phyloP scores from a whole-genome alignment of 371 early-diverging fungal genomes.

The Mortierella sp. region DNA sequence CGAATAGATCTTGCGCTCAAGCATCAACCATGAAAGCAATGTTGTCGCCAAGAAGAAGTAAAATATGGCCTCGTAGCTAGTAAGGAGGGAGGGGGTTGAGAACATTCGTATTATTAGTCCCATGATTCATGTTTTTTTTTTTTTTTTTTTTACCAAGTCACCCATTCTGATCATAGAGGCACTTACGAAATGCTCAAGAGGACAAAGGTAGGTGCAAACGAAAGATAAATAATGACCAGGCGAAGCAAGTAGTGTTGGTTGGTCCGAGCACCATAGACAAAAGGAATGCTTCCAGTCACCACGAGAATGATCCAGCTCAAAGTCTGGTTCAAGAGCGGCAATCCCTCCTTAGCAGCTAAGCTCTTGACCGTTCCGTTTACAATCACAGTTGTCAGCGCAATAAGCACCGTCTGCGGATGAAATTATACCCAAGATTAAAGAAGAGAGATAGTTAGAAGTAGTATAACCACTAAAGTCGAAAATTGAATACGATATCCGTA shows the following conservation, averaged over 20 bases:
- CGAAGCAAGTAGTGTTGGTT: constrained; percentile 83
- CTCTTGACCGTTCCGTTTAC: constrained; percentile 66
- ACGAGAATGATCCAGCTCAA: constrained; percentile 75
- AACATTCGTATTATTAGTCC: background rate
- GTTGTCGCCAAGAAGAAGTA: constrained; percentile 83
- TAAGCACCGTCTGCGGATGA: constrained; percentile 26
- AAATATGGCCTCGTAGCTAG: constrained; percentile 84
- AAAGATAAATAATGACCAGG: constrained; percentile 80
- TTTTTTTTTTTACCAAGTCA: no score
- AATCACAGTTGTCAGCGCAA: constrained; percentile 54
- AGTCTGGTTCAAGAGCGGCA: constrained; percentile 76
- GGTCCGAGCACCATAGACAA: constrained; percentile 67
- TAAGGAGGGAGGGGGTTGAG: background rate
- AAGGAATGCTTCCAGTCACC: constrained; percentile 69
- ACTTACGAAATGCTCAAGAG: constrained; percentile 84
- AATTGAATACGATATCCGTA: background rate
- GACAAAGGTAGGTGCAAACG: constrained; percentile 90
- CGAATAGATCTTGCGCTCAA: constrained; percentile 74
- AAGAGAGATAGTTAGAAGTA: background rate
- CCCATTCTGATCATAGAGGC: no score
- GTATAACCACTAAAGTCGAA: background rate
- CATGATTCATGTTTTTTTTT: no score
- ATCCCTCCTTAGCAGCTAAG: constrained; percentile 65
- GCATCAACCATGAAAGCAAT: constrained; percentile 81
- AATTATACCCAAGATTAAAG: background rate